Percentiles rank a stretch among this genome's conserved stretches.
Conservation (phyloP, 2,329 filamentous ascomycete species). For the Capronia coronata region DNA sequence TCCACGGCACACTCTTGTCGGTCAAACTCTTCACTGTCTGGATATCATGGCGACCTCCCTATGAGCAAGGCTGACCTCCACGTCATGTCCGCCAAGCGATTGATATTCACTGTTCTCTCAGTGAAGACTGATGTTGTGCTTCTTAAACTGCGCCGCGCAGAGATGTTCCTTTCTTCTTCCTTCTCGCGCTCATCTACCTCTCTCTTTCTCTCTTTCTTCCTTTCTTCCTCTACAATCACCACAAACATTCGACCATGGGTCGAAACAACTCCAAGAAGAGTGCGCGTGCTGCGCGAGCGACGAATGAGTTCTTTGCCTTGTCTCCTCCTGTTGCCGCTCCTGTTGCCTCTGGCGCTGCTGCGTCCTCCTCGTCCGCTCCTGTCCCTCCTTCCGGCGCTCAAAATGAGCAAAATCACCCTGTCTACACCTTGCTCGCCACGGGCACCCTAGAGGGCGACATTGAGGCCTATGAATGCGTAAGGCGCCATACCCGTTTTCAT, state of each 20-base stretch:
- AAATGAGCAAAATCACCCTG: too few relatives aligned
- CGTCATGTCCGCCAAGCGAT: background rate
- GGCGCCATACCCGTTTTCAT: background rate
- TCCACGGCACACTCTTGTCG: background rate
- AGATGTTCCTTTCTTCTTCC: too few relatives aligned
- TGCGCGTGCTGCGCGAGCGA: constrained; percentile 2
- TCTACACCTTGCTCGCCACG: background rate
- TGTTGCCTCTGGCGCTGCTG: too few relatives aligned
- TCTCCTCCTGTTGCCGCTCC: too few relatives aligned
- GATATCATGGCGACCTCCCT: background rate
- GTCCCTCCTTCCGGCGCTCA: too few relatives aligned
- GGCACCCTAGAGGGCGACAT: too few relatives aligned
- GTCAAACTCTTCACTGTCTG: background rate
- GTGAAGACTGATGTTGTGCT: too few relatives aligned
- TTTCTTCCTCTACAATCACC: background rate
- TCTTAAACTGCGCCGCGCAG: too few relatives aligned
- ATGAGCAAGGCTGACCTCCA: constrained; percentile 1
- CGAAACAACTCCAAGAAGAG: constrained; percentile 1
- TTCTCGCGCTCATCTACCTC: background rate
- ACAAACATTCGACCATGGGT: constrained; percentile 5
- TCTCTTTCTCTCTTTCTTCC: too few relatives aligned
- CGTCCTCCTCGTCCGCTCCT: too few relatives aligned
- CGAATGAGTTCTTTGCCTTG: constrained; percentile 9
- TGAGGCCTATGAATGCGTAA: background rate
- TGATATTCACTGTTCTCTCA: too few relatives aligned